phyloP scores from a whole-genome alignment of 768 basidiomycete genomes.

The Suillus alpinus region DNA sequence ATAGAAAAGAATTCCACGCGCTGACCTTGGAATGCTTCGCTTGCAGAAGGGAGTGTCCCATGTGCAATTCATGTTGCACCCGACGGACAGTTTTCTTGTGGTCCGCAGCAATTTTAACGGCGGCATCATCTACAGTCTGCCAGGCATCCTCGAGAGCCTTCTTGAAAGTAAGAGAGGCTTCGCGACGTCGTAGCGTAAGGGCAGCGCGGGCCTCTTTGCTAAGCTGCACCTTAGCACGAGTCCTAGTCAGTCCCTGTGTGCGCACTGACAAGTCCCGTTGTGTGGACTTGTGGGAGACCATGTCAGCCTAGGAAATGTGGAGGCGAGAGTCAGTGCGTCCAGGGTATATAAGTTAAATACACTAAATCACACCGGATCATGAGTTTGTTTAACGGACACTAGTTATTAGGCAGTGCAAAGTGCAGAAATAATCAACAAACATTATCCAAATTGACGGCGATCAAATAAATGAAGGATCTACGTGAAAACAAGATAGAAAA shows the following conservation, averaged over 20 bases:
- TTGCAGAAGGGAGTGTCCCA: constrained; percentile 1
- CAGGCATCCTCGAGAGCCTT: constrained; percentile 1
- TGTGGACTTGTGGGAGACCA: too few relatives aligned
- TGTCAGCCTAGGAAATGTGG: too few relatives aligned
- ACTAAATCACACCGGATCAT: too few relatives aligned
- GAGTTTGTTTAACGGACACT: too few relatives aligned
- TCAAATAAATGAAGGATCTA: background rate
- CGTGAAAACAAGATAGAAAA: background rate
- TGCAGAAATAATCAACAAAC: too few relatives aligned
- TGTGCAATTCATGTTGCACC: constrained; percentile 7
- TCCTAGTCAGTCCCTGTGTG: too few relatives aligned
- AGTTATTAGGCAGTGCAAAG: too few relatives aligned
- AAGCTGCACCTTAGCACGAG: background rate
- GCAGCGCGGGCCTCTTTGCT: background rate
- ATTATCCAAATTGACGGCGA: too few relatives aligned
- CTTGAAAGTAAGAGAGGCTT: background rate
- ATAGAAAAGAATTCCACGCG: constrained; percentile 8
- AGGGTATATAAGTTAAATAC: too few relatives aligned
- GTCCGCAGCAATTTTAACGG: background rate
- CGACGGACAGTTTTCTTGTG: constrained; percentile 3
- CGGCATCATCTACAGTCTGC: background rate
- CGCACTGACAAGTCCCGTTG: too few relatives aligned
- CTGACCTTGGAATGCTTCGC: constrained; percentile 4
- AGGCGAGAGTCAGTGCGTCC: too few relatives aligned
- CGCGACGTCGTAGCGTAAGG: background rate